Percentiles rank a stretch among this genome's conserved stretches.
phyloP scores from a whole-genome alignment of 192 early-diverging fungal species.

The Entophlyctis luteolus region DNA sequence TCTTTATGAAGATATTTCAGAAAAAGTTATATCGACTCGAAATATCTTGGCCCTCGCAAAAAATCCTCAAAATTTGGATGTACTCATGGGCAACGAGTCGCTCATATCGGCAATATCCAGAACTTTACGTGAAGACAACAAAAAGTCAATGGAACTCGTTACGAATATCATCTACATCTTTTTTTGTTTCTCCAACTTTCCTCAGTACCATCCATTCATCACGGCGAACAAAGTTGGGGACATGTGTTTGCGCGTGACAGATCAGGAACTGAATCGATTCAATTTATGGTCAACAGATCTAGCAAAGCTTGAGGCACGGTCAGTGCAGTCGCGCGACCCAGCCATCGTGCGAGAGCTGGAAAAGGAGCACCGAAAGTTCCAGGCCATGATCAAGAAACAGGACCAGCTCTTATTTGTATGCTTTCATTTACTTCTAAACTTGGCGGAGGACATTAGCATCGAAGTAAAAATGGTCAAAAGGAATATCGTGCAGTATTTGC shows the following conservation, averaged over 20 bases:
- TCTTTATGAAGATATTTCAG: slow-evolving; percentile 52
- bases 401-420: slow-evolving; percentile 60
- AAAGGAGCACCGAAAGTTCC: slow-evolving; percentile 51
- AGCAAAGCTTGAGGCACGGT: slow-evolving; percentile 37
- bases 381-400: slow-evolving; percentile 53
- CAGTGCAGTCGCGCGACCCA: slow-evolving; percentile 36
- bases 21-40: slow-evolving; percentile 47
- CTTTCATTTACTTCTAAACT: slow-evolving; percentile 54
- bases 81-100: slow-evolving; percentile 40
- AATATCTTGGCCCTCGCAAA: slow-evolving; percentile 39
- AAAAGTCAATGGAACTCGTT: slow-evolving; percentile 47
- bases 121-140: slow-evolving; percentile 53
- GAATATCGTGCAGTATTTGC: slow-evolving; percentile 46
- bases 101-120: slow-evolving; percentile 53
- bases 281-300: slow-evolving; percentile 48
- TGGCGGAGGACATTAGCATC: slow-evolving; percentile 51
- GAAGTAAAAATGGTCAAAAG: slow-evolving; percentile 61
- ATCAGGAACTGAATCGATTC: slow-evolving; percentile 47
- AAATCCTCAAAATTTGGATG: slow-evolving; percentile 44
- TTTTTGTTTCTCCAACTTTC: slow-evolving; percentile 55
- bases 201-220: slow-evolving; percentile 50
- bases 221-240: slow-evolving; percentile 59
- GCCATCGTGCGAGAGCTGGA: slow-evolving; percentile 33
- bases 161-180: slow-evolving; percentile 59
- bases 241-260: slow-evolving; percentile 51